These are phyloP conservation scores for Ophiostoma quercus DNA, from an alignment of 2,329 filamentous ascomycete species.

Conservation along the genomic window DNA sequence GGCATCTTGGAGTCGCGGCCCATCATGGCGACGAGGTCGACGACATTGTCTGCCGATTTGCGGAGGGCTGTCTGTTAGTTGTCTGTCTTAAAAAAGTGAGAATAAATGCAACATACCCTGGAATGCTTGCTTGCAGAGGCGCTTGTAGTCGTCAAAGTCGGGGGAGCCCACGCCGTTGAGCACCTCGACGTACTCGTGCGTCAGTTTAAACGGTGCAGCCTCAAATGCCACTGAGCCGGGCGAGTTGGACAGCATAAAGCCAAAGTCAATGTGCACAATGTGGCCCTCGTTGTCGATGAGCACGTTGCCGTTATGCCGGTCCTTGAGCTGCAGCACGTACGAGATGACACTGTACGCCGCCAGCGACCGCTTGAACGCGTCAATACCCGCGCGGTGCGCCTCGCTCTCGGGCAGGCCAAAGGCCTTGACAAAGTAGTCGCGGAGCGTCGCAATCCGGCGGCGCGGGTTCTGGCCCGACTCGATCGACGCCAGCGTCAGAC, in stretches of 20 bases:
- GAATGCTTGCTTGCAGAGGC: conserved; percentile 75
- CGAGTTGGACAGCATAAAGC: conserved; percentile 84
- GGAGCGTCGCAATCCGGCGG: conserved; percentile 71
- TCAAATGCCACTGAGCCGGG: conserved; percentile 81
- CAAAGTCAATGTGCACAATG: conserved; percentile 84
- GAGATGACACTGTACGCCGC: conserved; percentile 82
- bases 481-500: conserved; percentile 68
- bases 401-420: conserved; percentile 69
- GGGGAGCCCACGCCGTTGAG: conserved; percentile 66
- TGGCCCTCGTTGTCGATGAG: conserved; percentile 81
- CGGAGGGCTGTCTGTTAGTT: conserved; percentile 50
- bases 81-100: background rate
- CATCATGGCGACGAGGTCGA: conserved; percentile 81
- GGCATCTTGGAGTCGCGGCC: conserved; percentile 78
- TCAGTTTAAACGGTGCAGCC: conserved; percentile 77
- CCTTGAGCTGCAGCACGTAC: conserved; percentile 78
- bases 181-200: conserved; percentile 80
- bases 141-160: conserved; percentile 71
- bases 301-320: conserved; percentile 81
- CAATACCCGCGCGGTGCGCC: conserved; percentile 64
- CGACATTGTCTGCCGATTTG: conserved; percentile 71
- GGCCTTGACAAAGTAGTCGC: conserved; percentile 74
- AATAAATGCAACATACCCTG: conserved; percentile 50
- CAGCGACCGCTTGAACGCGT: conserved; percentile 74
- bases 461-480: conserved; percentile 67